Conservation (phyloP, 1,139 yeast genomes). For the Pneumocystis sp. region DNA sequence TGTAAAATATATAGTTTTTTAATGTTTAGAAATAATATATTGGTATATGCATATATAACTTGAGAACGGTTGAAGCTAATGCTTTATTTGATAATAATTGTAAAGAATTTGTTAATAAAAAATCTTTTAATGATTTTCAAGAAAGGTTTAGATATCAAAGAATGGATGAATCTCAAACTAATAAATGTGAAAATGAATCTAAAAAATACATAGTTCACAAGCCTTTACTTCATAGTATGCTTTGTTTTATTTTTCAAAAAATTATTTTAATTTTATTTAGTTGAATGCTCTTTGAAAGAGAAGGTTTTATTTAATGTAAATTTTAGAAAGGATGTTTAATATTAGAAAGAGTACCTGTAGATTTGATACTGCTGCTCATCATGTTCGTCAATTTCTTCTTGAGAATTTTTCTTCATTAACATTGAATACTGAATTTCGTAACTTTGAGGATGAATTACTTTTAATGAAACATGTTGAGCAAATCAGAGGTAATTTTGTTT, state of each 20-base stretch:
- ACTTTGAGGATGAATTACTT: slow-evolving; percentile 6
- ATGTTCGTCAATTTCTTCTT: slow-evolving; percentile 10
- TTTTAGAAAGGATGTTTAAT: not conserved
- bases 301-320: not conserved
- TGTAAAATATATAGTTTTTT: not conserved
- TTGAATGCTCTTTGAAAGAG: not conserved
- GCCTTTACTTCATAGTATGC: not conserved
- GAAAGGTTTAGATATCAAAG: not conserved
- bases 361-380: slow-evolving; percentile 3
- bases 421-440: slow-evolving; percentile 8
- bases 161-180: not conserved
- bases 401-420: slow-evolving; percentile 15
- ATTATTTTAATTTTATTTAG: not conserved
- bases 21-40: not conserved
- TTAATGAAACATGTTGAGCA: slow-evolving; percentile 9
- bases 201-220: not conserved
- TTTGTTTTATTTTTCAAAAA: not conserved
- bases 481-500: not conserved
- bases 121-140: not conserved
- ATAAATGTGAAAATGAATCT: not conserved
- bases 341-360: slow-evolving; percentile 4
- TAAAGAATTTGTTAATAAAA: not conserved
- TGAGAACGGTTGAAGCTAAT: not conserved
- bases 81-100: not conserved
- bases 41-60: not conserved